A percentile compares a stretch with the other conserved stretches of the same genome.
phyloP scores from a whole-genome alignment of 106 monocot species.

The Acorus gramineus region DNA sequence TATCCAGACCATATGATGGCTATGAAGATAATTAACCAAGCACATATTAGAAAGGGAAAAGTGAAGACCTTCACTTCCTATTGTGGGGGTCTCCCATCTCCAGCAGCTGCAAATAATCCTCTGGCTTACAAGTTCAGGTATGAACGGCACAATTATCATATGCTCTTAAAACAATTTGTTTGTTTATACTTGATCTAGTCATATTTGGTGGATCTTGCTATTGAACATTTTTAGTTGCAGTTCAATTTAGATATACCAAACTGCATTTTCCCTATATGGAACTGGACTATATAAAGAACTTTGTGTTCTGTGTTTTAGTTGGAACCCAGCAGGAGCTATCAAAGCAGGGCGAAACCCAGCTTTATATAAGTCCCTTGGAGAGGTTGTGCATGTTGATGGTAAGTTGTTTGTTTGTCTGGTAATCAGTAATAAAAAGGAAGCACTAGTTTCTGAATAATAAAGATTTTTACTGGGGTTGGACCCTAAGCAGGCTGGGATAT shows the following conservation, averaged over 20 bases:
- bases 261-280: background rate
- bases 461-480: too few relatives aligned
- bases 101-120: constrained; percentile 92
- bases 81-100: constrained; percentile 96
- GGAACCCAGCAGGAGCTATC: constrained; percentile 95
- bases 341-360: constrained; percentile 73
- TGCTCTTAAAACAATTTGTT: too few relatives aligned
- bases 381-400: constrained; percentile 73
- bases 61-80: constrained; percentile 74
- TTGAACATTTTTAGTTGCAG: background rate
- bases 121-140: constrained; percentile 97
- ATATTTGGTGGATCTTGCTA: background rate
- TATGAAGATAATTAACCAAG: constrained; percentile 94
- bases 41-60: constrained; percentile 63
- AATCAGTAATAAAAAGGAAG: too few relatives aligned
- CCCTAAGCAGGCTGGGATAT: too few relatives aligned
- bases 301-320: constrained; percentile 37
- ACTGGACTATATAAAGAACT: background rate
- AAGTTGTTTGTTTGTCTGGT: constrained; percentile 5
- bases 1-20: constrained; percentile 96
- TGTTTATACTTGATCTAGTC: too few relatives aligned
- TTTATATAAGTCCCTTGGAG: constrained; percentile 55
- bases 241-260: too few relatives aligned
- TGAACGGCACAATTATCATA: too few relatives aligned
- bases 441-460: too few relatives aligned